These are phyloP conservation scores for Hirsutella rhossiliensis DNA, from an alignment of 2,329 filamentous ascomycete genomes.

Conservation along the genomic window DNA sequence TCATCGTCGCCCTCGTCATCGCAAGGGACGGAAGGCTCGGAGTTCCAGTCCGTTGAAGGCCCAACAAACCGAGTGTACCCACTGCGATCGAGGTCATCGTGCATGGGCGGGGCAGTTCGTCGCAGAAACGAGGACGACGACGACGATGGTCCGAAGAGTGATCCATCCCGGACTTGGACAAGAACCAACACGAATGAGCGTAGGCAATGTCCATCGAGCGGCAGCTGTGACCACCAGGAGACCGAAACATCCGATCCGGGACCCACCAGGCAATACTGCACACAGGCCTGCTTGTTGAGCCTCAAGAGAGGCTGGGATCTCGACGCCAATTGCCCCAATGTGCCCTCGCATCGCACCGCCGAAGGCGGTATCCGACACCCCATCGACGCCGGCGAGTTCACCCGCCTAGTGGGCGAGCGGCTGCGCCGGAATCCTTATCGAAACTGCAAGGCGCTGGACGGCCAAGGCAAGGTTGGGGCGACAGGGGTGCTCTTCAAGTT, in stretches of 20 bases:
- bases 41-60: not conserved
- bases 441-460: conserved; percentile 2
- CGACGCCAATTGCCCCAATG: too few species aligned
- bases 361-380: too few species aligned
- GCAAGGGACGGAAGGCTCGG: not conserved
- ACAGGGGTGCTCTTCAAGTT: too few species aligned
- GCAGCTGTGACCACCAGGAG: conserved; percentile 5
- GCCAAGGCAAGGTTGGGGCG: not conserved
- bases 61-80: too few species aligned
- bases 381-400: conserved; percentile 4
- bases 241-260: too few species aligned
- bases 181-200: not conserved
- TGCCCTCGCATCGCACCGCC: too few species aligned
- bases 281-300: too few species aligned
- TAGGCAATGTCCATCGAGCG: not conserved
- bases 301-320: too few species aligned
- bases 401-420: conserved; percentile 3
- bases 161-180: not conserved
- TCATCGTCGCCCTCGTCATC: not conserved
- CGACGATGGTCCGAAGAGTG: not conserved
- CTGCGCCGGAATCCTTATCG: conserved; percentile 5
- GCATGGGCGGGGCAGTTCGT: not conserved
- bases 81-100: too few species aligned
- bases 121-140: not conserved
- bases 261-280: too few species aligned